Percentiles rank a stretch among this genome's conserved stretches.
phyloP scores from a whole-genome alignment of 2,329 filamentous ascomycete genomes.

The Fusarium bulbicola region DNA sequence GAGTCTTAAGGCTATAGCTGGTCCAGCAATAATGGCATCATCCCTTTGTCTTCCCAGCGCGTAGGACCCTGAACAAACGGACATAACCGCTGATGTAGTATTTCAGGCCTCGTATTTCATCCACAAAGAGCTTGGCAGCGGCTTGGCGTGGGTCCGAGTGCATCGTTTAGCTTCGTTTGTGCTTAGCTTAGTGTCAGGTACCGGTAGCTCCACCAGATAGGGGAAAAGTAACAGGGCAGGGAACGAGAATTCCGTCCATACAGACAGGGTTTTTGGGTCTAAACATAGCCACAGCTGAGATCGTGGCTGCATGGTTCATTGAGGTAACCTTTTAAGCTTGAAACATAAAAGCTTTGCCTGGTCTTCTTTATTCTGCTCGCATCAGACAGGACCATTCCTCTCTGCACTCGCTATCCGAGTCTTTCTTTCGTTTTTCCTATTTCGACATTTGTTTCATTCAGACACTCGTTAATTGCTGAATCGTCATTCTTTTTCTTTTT shows the following conservation, averaged over 20 bases:
- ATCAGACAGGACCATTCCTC: conserved; percentile 8
- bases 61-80: background rate
- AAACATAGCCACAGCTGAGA: conserved; percentile 10
- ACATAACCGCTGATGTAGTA: background rate
- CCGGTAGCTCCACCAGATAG: conserved; percentile 12
- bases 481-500: background rate
- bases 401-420: conserved; percentile 15
- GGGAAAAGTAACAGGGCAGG: background rate
- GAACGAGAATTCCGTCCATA: conserved; percentile 11
- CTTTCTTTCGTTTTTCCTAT: conserved; percentile 1
- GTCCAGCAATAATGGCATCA: background rate
- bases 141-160: background rate
- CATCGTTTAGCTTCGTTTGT: background rate
- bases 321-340: background rate
- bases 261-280: background rate
- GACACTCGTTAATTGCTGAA: conserved; percentile 2
- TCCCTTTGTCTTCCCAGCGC: background rate
- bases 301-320: background rate
- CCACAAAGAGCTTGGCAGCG: background rate
- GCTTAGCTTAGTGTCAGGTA: conserved; percentile 15
- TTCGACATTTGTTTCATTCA: conserved; percentile 5
- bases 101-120: background rate
- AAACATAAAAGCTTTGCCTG: conserved; percentile 17
- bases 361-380: background rate
- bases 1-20: background rate